A percentile compares a stretch with the other conserved stretches of the same genome.
phyloP scores from a whole-genome alignment of 2,329 filamentous ascomycete genomes.

The Talaromyces pinophilus region DNA sequence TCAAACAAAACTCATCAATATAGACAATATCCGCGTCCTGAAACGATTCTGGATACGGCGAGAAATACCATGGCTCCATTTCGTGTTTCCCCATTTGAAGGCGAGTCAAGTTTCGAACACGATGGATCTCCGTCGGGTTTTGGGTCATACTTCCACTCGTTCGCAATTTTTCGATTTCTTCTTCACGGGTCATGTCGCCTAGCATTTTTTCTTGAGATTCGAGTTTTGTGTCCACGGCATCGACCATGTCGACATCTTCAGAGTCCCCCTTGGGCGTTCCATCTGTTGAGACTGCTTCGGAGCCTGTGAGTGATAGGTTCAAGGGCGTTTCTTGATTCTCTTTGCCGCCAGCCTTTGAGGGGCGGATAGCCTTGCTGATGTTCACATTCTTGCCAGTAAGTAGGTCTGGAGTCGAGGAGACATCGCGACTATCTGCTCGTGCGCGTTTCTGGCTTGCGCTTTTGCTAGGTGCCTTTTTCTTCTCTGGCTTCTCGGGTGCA shows the following conservation, averaged over 20 bases:
- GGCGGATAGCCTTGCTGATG: conserved; percentile 48
- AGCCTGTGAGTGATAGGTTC: conserved; percentile 36
- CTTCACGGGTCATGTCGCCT: conserved; percentile 64
- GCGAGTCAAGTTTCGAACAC: conserved; percentile 90
- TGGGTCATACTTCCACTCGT: conserved; percentile 98
- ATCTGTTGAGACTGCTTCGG: conserved; percentile 40
- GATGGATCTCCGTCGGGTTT: conserved; percentile 93
- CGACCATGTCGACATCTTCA: conserved; percentile 49
- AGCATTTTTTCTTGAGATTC: conserved; percentile 43
- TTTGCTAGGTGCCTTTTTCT: conserved; percentile 69
- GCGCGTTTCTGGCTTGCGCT: conserved; percentile 57
- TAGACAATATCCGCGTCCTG: conserved; percentile 86
- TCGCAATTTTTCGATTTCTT: conserved; percentile 93
- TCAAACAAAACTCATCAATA: conserved; percentile 96
- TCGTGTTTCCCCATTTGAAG: conserved; percentile 92
- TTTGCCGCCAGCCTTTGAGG: conserved; percentile 61
- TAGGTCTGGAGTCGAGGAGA: conserved; percentile 58
- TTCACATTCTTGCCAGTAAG: conserved; percentile 53
- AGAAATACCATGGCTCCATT: conserved; percentile 98
- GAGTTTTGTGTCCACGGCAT: conserved; percentile 36
- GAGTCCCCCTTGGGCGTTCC: conserved; percentile 44
- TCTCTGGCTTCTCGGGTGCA: conserved; percentile 83
- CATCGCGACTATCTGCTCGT: conserved; percentile 53
- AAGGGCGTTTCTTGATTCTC: conserved; percentile 54
- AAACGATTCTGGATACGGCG: conserved; percentile 88